Evolutionary conservation across 1,139 yeast genomes (phyloP).

Genomic region (Arxiozyma telluris): DNA sequence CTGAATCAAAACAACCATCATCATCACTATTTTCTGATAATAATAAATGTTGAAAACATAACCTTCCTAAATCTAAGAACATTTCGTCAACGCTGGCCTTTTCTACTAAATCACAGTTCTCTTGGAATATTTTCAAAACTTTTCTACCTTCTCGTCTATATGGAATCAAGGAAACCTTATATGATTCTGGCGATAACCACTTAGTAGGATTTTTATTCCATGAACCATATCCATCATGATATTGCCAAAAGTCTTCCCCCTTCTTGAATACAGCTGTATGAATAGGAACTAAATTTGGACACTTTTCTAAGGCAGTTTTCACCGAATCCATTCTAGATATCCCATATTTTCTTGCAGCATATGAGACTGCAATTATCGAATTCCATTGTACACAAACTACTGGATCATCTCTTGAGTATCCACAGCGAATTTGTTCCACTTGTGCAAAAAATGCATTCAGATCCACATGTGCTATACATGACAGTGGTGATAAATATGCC

Average conservation of each 20-base stretch:
- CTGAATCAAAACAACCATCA: conserved; percentile 12
- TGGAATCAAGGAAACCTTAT: conserved; percentile 86
- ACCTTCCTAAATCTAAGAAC: conserved; percentile 68
- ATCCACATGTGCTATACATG: conserved; percentile 80
- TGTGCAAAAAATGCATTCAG: conserved; percentile 95
- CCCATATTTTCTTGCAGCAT: conserved; percentile 81
- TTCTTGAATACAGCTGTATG: conserved; percentile 92
- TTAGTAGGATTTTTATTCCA: conserved; percentile 28
- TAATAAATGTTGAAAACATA: conserved; percentile 34
- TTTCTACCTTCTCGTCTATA: conserved; percentile 81
- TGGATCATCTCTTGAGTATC: conserved; percentile 59
- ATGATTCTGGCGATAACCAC: conserved; percentile 39
- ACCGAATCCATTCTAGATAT: conserved; percentile 69
- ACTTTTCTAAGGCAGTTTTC: conserved; percentile 58
- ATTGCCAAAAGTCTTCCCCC: conserved; percentile 80
- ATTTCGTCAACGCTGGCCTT: conserved; percentile 96
- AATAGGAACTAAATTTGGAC: conserved; percentile 66
- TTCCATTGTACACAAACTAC: conserved; percentile 94
- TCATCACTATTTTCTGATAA: conserved; percentile 30
- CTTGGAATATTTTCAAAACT: conserved; percentile 53
- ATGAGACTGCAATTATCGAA: conserved; percentile 78
- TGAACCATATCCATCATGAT: conserved; percentile 38
- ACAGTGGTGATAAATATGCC: conserved; percentile 57
- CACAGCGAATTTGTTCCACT: conserved; percentile 73
- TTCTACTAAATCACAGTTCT: conserved; percentile 59